Base-by-base conservation (phyloP, 805 yeast genomes). In the Yarrowia sp. region DNA sequence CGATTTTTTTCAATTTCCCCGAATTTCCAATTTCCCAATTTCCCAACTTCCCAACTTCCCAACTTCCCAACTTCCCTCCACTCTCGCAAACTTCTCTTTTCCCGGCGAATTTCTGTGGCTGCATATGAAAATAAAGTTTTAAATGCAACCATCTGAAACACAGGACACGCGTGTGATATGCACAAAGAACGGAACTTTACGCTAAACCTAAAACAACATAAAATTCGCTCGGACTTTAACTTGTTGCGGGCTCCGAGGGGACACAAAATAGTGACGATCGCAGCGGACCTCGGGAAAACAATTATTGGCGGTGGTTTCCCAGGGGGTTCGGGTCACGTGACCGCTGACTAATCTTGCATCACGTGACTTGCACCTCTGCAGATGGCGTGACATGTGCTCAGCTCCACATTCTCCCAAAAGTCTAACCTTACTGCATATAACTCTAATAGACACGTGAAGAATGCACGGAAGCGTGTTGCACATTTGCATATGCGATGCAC, bases 391-490 rank as follows among this genome's bases (percentile, higher is more conserved):
- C 58, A 52, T 52, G 58, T 52, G 58, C 14, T 19, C 33, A 19
- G 40, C 58, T 52, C 58, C 58, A 52, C 58, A 52, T 52, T 52
- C 58, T 52, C 17, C 10, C 12, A 8, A 38, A 19, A 52, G 33
- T 19, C 14, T 52, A 52, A 52, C 56, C 24, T 17, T 49, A 34
- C 10, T 4, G 1, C 6, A 2, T 3, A 3, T 24, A 46, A 46
- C 52, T 3, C 4, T 47, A 47, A 30, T 4, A 2, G 43, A 52
- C 58, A 52, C 58, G 58, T 52, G 58, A 52, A 52, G 58, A 52
- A 52, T 52, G 58, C 58, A 52, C 58, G 58, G 58, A 38, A 38
- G 34, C 58, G 58, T 52, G 58, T 38, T 52, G 58, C 58, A 52
- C 34, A 52, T 52, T 52, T 52, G 58, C 58, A 52, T 52, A 13